These are phyloP conservation scores for Backusella parvicylindrica DNA, from an alignment of 192 early-diverging fungal species.

Conservation along the genomic window DNA sequence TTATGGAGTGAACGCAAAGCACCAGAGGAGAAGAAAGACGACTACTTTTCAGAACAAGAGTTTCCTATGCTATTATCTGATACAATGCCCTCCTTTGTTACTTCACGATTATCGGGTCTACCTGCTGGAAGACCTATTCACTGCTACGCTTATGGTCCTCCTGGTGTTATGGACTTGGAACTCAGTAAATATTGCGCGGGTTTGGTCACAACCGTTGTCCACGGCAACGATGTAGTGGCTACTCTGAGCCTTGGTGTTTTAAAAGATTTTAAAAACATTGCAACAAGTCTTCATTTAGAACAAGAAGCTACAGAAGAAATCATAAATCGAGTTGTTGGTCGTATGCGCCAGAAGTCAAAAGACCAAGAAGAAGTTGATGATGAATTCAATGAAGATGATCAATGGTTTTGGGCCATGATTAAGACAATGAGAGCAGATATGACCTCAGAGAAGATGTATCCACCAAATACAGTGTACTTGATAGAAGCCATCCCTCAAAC, in stretches of 20 bases:
- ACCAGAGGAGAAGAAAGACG: neutral
- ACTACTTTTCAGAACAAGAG: slow-evolving; percentile 1
- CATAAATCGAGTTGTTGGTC: slow-evolving; percentile 52
- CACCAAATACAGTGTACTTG: slow-evolving; percentile 69
- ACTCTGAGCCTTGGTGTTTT: slow-evolving; percentile 72
- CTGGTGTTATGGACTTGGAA: slow-evolving; percentile 66
- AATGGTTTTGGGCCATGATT: slow-evolving; percentile 82
- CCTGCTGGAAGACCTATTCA: slow-evolving; percentile 74
- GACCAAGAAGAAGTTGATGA: slow-evolving; percentile 13
- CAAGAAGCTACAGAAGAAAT: slow-evolving; percentile 61
- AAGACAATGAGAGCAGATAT: slow-evolving; percentile 83
- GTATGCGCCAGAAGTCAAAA: slow-evolving; percentile 24
- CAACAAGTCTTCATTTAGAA: slow-evolving; percentile 59
- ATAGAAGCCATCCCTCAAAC: slow-evolving; percentile 51
- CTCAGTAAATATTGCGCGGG: slow-evolving; percentile 65
- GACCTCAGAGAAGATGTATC: slow-evolving; percentile 82
- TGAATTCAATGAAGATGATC: slow-evolving; percentile 49
- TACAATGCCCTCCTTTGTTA: slow-evolving; percentile 55
- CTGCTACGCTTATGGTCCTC: slow-evolving; percentile 82
- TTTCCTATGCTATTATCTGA: slow-evolving; percentile 28
- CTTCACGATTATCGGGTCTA: slow-evolving; percentile 56
- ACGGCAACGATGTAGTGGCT: slow-evolving; percentile 76
- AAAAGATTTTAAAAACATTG: slow-evolving; percentile 74
- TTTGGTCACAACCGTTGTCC: slow-evolving; percentile 79
- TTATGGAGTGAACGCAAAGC: slow-evolving; percentile 63